A percentile compares a stretch with the other conserved stretches of the same genome.
Evolutionary conservation across 2,329 filamentous ascomycete genomes (phyloP).

Genomic region (Neobulgaria alba): DNA sequence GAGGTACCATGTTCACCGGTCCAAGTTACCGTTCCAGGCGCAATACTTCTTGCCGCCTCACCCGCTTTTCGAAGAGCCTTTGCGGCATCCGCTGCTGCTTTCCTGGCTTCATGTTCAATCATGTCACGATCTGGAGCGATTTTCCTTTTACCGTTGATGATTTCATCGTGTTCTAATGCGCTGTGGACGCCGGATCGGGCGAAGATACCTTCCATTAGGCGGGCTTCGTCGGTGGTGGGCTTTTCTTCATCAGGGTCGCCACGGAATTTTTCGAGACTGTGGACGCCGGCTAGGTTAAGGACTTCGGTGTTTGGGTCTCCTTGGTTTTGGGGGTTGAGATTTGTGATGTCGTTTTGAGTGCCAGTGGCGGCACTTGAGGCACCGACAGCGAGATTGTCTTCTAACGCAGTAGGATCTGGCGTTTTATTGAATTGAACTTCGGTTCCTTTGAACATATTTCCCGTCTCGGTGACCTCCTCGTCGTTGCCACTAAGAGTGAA

Average conservation of each 20-base stretch:
- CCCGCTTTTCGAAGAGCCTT: slow-evolving; percentile 65
- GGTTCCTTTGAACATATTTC: slow-evolving; percentile 78
- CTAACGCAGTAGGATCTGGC: slow-evolving; percentile 21
- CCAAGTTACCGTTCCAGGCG: slow-evolving; percentile 86
- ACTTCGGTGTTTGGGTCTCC: slow-evolving; percentile 36
- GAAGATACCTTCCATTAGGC: slow-evolving; percentile 84
- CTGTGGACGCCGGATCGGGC: slow-evolving; percentile 77
- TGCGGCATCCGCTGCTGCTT: slow-evolving; percentile 70
- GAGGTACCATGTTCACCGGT: slow-evolving; percentile 75
- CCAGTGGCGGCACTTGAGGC: slow-evolving; percentile 7
- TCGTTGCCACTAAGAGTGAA: slow-evolving; percentile 68
- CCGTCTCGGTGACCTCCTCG: slow-evolving; percentile 71
- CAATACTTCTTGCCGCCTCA: slow-evolving; percentile 62
- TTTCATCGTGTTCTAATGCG: slow-evolving; percentile 88
- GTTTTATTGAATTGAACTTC: slow-evolving; percentile 57
- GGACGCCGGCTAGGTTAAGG: slow-evolving; percentile 48
- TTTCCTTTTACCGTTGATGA: slow-evolving; percentile 68
- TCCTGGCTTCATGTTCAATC: slow-evolving; percentile 72
- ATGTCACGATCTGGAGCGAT: slow-evolving; percentile 68
- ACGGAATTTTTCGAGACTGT: slow-evolving; percentile 55
- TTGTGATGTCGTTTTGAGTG: slow-evolving; percentile 11
- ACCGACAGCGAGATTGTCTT: slow-evolving; percentile 12
- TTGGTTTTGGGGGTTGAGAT: slow-evolving; percentile 4
- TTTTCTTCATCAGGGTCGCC: slow-evolving; percentile 38
- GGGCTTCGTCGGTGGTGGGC: slow-evolving; percentile 51